Base-by-base conservation (phyloP, 2,329 filamentous ascomycete species). In the Davidsoniella virescens region DNA sequence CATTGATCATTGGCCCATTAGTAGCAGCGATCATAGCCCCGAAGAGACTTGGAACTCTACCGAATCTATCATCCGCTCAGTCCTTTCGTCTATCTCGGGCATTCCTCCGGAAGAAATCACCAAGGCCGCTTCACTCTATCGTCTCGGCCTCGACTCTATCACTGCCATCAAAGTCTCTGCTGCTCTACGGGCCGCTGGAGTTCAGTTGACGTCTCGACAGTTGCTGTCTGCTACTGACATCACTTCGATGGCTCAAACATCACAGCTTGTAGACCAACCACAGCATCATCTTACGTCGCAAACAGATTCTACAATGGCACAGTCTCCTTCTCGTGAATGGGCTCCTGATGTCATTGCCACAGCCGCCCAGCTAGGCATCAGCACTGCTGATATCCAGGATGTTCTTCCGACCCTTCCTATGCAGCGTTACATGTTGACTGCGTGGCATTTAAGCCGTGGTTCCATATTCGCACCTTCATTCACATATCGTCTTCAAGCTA, bases 131-230 rank as follows among this genome's bases (percentile, higher is more conserved):
- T 85, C 74, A 0, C 74, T 94, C 10, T 94, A 92, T 62, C 80
- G 92, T 55, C 71, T 95, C 1, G 88, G 88, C 0, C 75, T 95
- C 1, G 88, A 95, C 61, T 95, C 88, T 0, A 94, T 95, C 62
- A 90, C 82, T 55, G 82, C 87, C 1, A 92, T 95, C 66, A 93
- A 92, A 59, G 78, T 87, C 3, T 78, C 80, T 7, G 74, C 81
- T 0, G 67, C 87, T 6, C 67, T 95, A 3, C 78, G 76, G 40
- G 82, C 75, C 56, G 64, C 70, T 40, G 75, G 70, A 0, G 63
- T 94, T 6, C 63, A 66, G 10, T 62, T 94, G 1, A 71, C 72
- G 33, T 82, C 90, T 2, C 80, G 82, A 40, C 76, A 85, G 38
- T 76, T 94, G 58, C 65, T 93, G 2, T 75, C 68, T 52, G 77